These are phyloP conservation scores for Acer yangbiense DNA, from an alignment of 345 rosid species.

Conservation along the genomic window DNA sequence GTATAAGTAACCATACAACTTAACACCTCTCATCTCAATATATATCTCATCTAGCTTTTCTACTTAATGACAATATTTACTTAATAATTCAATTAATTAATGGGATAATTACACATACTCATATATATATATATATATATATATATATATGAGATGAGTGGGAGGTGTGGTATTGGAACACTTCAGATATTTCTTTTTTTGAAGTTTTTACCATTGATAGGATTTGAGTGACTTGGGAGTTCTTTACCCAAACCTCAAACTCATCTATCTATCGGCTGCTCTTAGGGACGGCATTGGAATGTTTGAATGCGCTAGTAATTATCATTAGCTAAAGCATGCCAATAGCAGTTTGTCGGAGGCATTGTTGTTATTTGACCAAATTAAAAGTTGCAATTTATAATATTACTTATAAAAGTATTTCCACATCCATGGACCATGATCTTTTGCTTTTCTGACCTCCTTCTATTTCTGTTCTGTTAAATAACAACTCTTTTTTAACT, in stretches of 20 bases:
- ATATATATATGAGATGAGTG: too few relatives aligned
- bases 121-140: too few relatives aligned
- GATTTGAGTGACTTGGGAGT: too few relatives aligned
- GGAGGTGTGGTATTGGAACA: too few relatives aligned
- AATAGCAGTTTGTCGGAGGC: not conserved
- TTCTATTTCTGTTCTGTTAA: not conserved
- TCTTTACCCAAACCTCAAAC: too few relatives aligned
- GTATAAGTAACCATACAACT: too few relatives aligned
- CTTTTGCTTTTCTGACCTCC: slow-evolving; percentile 1
- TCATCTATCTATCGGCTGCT: too few relatives aligned
- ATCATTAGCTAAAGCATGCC: slow-evolving; percentile 17
- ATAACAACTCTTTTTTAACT: not conserved
- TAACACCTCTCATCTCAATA: too few relatives aligned
- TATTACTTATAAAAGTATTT: not conserved
- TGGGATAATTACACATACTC: not conserved
- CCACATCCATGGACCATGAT: not conserved
- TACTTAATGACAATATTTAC: not conserved
- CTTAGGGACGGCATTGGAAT: not conserved
- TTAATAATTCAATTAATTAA: too few relatives aligned
- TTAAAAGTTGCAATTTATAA: not conserved
- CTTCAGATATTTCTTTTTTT: too few relatives aligned
- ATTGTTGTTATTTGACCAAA: not conserved
- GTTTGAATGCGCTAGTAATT: not conserved
- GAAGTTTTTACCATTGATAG: too few relatives aligned
- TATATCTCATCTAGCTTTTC: not conserved